phyloP scores from a whole-genome alignment of 176 grass and related monocot species.

The Avena atlantica region DNA sequence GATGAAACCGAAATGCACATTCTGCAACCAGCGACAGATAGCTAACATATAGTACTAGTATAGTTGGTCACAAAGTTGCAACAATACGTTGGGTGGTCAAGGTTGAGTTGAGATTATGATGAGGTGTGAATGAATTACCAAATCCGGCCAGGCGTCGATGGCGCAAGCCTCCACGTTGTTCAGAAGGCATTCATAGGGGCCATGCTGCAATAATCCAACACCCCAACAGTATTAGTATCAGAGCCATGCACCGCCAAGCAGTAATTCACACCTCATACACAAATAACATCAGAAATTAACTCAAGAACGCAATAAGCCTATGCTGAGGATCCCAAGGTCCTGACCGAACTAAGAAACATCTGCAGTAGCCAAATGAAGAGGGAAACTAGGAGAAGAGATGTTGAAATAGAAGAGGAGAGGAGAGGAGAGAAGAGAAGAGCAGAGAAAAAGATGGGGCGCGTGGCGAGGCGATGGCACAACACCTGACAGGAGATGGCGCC shows the following conservation, averaged over 20 bases:
- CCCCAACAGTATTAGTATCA: neutral
- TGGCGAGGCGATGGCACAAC: no score
- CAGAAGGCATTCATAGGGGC: slow-evolving; percentile 81
- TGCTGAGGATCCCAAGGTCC: neutral
- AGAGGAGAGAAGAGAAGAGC: neutral
- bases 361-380: neutral
- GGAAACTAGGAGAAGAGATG: neutral
- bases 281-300: neutral
- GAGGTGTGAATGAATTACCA: slow-evolving; percentile 57
- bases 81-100: neutral
- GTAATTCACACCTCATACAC: neutral
- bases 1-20: slow-evolving; percentile 83
- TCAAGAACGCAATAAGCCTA: neutral
- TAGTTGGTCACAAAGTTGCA: neutral
- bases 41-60: neutral
- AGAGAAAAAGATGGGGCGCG: neutral
- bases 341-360: neutral
- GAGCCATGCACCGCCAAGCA: neutral
- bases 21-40: slow-evolving; percentile 40
- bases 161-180: slow-evolving; percentile 91
- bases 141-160: slow-evolving; percentile 82
- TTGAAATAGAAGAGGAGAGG: no score
- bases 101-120: neutral
- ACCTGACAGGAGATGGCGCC: slow-evolving; percentile 59
- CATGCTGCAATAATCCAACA: slow-evolving; percentile 68